These are phyloP conservation scores for Chaetomium tenue DNA, from an alignment of 495 filamentous ascomycete genomes.

Conservation along the genomic window DNA sequence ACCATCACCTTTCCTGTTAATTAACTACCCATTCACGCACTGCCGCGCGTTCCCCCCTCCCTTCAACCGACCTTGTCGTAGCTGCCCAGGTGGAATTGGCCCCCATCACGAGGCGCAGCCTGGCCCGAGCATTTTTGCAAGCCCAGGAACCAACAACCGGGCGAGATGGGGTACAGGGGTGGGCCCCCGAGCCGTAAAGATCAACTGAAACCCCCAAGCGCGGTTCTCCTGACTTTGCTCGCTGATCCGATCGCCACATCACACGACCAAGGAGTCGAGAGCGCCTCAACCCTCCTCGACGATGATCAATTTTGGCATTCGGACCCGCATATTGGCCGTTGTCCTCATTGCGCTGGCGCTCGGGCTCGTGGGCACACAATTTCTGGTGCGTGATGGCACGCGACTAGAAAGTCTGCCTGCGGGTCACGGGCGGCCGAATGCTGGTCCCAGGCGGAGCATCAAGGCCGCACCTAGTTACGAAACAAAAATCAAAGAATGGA, in stretches of 20 bases:
- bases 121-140: no score
- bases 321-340: background rate
- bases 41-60: no score
- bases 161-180: no score
- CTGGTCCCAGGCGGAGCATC: background rate
- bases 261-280: background rate
- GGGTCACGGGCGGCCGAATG: background rate
- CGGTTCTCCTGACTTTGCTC: background rate
- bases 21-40: no score
- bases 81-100: no score
- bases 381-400: background rate
- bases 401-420: constrained; percentile 6
- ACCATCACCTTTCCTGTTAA: no score
- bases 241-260: background rate
- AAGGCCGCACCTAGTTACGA: background rate
- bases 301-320: background rate
- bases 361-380: background rate
- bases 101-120: no score
- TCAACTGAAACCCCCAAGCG: background rate
- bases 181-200: no score
- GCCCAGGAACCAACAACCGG: no score
- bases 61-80: no score
- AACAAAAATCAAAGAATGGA: constrained; percentile 1
- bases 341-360: background rate
- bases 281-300: background rate